Conservation (phyloP, 1,139 yeast species). For the Candida sanyaensis region DNA sequence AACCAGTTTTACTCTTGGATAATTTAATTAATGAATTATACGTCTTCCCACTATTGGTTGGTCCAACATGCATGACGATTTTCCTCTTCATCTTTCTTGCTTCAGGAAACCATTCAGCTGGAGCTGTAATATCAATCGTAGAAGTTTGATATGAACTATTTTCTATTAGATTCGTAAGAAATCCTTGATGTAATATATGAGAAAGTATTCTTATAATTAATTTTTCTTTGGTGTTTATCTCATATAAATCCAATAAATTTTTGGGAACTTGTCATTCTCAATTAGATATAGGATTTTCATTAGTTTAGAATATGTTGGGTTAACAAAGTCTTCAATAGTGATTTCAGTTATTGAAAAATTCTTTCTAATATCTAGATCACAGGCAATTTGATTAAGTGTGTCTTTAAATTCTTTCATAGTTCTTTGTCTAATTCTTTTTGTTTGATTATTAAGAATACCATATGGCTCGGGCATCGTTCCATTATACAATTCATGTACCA, state of each 20-base stretch:
- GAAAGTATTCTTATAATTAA: conserved; percentile 23
- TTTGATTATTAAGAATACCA: conserved; percentile 10
- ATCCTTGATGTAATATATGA: conserved; percentile 26
- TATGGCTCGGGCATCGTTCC: conserved; percentile 8
- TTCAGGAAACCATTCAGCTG: conserved; percentile 86
- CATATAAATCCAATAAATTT: conserved; percentile 19
- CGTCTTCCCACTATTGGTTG: conserved; percentile 97
- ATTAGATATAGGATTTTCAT: conserved; percentile 22
- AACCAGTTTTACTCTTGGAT: conserved; percentile 73
- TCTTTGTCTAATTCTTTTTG: not conserved
- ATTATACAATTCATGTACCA: not conserved
- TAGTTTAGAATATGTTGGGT: conserved; percentile 29
- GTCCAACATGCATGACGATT: conserved; percentile 90
- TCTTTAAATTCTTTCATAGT: conserved; percentile 1
- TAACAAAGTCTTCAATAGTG: conserved; percentile 26
- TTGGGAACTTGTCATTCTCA: conserved; percentile 21
- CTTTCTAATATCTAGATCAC: not conserved
- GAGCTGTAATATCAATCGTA: conserved; percentile 58
- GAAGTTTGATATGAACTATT: conserved; percentile 17
- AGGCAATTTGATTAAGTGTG: not conserved
- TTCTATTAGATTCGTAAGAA: conserved; percentile 18
- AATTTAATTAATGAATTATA: conserved; percentile 75
- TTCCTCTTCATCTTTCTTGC: conserved; percentile 82
- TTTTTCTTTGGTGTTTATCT: conserved; percentile 19
- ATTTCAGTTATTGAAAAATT: not conserved